phyloP scores from a whole-genome alignment of 345 rosid species.

The Lumnitzera racemosa region DNA sequence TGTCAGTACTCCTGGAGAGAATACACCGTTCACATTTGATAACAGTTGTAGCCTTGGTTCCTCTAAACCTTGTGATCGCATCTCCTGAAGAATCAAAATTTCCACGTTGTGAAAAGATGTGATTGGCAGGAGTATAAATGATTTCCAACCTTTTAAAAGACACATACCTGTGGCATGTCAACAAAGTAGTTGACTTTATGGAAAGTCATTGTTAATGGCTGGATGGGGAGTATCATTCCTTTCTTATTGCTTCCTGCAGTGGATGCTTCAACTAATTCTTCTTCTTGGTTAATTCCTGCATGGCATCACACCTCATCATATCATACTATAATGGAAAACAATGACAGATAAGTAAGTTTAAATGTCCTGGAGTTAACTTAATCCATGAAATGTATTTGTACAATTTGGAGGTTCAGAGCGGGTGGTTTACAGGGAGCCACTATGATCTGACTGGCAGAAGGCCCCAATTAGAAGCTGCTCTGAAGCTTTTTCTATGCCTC shows the following conservation, averaged over 20 bases:
- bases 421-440: too few species aligned
- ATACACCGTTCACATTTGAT: conserved; percentile 80
- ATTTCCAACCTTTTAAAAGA: not conserved
- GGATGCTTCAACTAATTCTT: conserved; percentile 9
- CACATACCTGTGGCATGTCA: conserved; percentile 74
- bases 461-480: too few species aligned
- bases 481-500: too few species aligned
- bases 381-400: too few species aligned
- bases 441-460: too few species aligned
- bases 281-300: conserved; percentile 13
- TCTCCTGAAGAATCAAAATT: conserved; percentile 39
- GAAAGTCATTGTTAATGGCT: conserved; percentile 86
- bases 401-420: too few species aligned
- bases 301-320: not conserved
- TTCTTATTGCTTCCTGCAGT: conserved; percentile 30
- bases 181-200: conserved; percentile 86
- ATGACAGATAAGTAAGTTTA: too few species aligned
- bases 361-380: too few species aligned
- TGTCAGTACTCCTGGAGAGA: conserved; percentile 87
- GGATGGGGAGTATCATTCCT: conserved; percentile 96
- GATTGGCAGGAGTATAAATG: not conserved
- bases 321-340: too few species aligned
- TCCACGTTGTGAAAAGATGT: not conserved
- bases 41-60: conserved; percentile 68
- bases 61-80: conserved; percentile 62